Evolutionary conservation across 2,329 filamentous ascomycete genomes (phyloP).

Genomic region (Teratosphaeria viscida): DNA sequence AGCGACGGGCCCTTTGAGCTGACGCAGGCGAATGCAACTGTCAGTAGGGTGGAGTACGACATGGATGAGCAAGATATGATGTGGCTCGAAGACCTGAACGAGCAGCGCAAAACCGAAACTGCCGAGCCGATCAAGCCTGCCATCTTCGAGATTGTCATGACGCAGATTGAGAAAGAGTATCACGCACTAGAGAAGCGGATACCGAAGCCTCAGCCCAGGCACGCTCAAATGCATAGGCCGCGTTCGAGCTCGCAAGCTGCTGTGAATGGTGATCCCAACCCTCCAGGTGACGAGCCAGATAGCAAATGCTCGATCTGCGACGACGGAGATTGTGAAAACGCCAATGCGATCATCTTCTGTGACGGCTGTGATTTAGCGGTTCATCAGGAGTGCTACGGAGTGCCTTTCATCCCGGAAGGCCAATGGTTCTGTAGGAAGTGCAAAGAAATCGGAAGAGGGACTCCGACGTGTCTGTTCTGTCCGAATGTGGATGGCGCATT

Average conservation of each 20-base stretch:
- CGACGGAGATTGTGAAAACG: slow-evolving; percentile 98
- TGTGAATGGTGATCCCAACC: slow-evolving; percentile 82
- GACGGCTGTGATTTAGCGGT: slow-evolving; percentile 96
- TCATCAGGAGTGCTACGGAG: slow-evolving; percentile 97
- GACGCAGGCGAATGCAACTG: slow-evolving; percentile 36
- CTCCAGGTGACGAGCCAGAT: slow-evolving; percentile 79
- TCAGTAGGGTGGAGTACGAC: slow-evolving; percentile 91
- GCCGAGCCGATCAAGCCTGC: slow-evolving; percentile 81
- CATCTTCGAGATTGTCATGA: slow-evolving; percentile 95
- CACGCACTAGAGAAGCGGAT: slow-evolving; percentile 92
- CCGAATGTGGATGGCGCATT: slow-evolving; percentile 96
- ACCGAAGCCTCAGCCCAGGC: slow-evolving; percentile 92
- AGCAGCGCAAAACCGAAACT: slow-evolving; percentile 60
- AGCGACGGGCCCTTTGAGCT: slow-evolving; percentile 47
- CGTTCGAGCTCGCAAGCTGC: slow-evolving; percentile 89
- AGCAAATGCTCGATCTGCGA: slow-evolving; percentile 97
- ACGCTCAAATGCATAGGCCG: slow-evolving; percentile 85
- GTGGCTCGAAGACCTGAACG: slow-evolving; percentile 82
- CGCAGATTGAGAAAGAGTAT: slow-evolving; percentile 98
- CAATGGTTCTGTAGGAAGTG: slow-evolving; percentile 98
- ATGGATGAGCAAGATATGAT: slow-evolving; percentile 99
- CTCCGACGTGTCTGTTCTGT: slow-evolving; percentile 95
- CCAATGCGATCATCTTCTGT: slow-evolving; percentile 97
- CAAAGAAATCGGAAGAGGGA: slow-evolving; percentile 83
- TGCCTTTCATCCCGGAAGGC: slow-evolving; percentile 95